phyloP scores from a whole-genome alignment of 805 yeast species.

The Cyberlindnera misumaiensis region DNA sequence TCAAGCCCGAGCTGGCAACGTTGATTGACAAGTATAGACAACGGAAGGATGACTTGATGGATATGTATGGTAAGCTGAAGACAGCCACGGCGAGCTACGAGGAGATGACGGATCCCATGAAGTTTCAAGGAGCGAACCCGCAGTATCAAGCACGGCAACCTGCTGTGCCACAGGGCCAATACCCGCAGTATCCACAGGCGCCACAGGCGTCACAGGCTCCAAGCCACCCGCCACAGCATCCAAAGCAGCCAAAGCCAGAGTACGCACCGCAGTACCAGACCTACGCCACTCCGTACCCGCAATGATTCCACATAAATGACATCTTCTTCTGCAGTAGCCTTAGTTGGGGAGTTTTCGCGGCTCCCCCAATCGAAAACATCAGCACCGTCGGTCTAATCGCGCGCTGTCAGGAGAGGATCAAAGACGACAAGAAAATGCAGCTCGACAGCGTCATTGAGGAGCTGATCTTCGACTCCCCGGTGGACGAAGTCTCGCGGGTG shows the following conservation, averaged over 20 bases:
- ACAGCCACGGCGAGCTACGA: constrained; percentile 67
- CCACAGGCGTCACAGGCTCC: constrained; percentile 36
- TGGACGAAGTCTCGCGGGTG: constrained; percentile 22
- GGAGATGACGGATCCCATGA: constrained; percentile 48
- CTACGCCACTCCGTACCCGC: no score
- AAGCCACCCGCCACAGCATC: no score
- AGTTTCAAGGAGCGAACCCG: constrained; percentile 13
- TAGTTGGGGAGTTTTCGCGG: no score
- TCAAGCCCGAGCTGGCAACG: constrained; percentile 69
- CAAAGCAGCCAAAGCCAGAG: no score
- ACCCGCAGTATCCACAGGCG: constrained; percentile 34
- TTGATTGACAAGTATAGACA: constrained; percentile 72
- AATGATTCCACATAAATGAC: no score
- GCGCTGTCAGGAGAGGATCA: not conserved
- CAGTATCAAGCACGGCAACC: no score
- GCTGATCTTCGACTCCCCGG: constrained; percentile 10
- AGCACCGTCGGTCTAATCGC: no score
- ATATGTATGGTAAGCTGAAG: constrained; percentile 62
- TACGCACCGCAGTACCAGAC: no score
- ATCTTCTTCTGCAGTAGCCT: no score
- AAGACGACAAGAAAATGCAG: constrained; percentile 3
- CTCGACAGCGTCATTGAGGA: constrained; percentile 7
- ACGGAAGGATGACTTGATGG: constrained; percentile 70
- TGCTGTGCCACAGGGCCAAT: no score
- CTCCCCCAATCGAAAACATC: no score